Evolutionary conservation across 2,329 filamentous ascomycete genomes (phyloP), one percentile per base, ranked within the genome.

Genomic region (Exophiala bonariae): DNA sequence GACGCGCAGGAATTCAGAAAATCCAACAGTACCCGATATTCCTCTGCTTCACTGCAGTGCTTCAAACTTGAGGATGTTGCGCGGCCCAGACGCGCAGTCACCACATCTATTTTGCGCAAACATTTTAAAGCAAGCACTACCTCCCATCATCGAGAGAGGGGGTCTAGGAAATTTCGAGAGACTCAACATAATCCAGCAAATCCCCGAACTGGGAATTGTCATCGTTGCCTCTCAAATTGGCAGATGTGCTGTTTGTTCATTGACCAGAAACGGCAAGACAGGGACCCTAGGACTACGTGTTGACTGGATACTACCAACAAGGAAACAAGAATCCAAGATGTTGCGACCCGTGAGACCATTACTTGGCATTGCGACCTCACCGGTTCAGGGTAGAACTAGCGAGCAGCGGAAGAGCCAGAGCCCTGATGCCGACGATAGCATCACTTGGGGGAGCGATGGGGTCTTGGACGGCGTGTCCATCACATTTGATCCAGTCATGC

Each of bases 181-280:
- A 6, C 71, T 83, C 30, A 82, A 80, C 59, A 77, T 81, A 71
- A 66, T 74, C 18, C 72, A 75, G 10, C 75, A 81, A 41, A 75
- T 85, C 13, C 78, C 80, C 0, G 75, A 81, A 30, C 66, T 83
- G 4, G 80, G 80, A 3, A 64, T 83, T 36, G 73, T 84, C 20
- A 63, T 83, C 19, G 67, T 80, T 2, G 82, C 74, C 1, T 77
- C 76, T 1, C 80, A 82, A 37, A 75, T 76, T 44, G 81, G 81
- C 3, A 73, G 78, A 3, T 78, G 73, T 16, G 75, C 74, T 3
- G 65, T 85, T 2, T 71, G 83, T 37, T 67, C 73, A 1, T 65
- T 83, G 16, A 80, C 77, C 3, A 59, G 64, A 50, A 59, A 63
- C 28, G 48, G 60, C 36, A 53, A 61, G 13, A 63, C 61, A 14